Percentiles rank a stretch among this genome's conserved stretches.
These are phyloP conservation scores for Sisymbrium altissimum DNA, from an alignment of 345 rosid genomes.

Conservation along the genomic window DNA sequence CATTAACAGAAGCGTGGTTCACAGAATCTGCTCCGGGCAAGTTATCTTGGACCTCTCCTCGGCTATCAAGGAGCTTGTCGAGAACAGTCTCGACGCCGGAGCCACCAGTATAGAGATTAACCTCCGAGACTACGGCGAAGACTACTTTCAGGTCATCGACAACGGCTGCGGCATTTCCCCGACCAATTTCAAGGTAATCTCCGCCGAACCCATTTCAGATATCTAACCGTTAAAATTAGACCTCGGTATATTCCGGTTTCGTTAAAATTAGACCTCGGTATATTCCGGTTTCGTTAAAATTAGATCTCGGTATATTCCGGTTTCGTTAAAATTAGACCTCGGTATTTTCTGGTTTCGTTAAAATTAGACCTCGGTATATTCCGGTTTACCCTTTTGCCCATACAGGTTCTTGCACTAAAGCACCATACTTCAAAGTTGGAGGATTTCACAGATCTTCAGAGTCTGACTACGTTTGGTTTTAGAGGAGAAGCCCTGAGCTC, in stretches of 20 bases:
- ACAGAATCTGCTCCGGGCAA: constrained; percentile 88
- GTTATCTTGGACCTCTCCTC: constrained; percentile 90
- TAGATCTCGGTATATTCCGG: too few species aligned
- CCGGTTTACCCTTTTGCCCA: too few species aligned
- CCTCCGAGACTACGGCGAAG: constrained; percentile 76
- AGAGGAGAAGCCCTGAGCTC: constrained; percentile 98
- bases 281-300: too few species aligned
- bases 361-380: too few species aligned
- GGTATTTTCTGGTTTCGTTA: too few species aligned
- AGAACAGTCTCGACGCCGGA: constrained; percentile 96
- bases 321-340: too few species aligned
- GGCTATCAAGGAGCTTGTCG: constrained; percentile 95
- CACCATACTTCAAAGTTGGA: constrained; percentile 92
- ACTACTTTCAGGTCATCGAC: constrained; percentile 87
- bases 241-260: not conserved
- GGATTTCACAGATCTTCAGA: constrained; percentile 80
- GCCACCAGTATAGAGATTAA: constrained; percentile 78
- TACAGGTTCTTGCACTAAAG: constrained; percentile 78
- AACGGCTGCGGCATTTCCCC: constrained; percentile 94
- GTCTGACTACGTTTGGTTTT: constrained; percentile 78
- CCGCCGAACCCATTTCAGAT: not conserved
- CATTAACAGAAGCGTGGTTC: constrained; percentile 72
- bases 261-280: too few species aligned
- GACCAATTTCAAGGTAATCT: constrained; percentile 64
- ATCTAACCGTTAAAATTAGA: not conserved